phyloP scores from a whole-genome alignment of 768 basidiomycete species.

The Rhodotorula graminis region DNA sequence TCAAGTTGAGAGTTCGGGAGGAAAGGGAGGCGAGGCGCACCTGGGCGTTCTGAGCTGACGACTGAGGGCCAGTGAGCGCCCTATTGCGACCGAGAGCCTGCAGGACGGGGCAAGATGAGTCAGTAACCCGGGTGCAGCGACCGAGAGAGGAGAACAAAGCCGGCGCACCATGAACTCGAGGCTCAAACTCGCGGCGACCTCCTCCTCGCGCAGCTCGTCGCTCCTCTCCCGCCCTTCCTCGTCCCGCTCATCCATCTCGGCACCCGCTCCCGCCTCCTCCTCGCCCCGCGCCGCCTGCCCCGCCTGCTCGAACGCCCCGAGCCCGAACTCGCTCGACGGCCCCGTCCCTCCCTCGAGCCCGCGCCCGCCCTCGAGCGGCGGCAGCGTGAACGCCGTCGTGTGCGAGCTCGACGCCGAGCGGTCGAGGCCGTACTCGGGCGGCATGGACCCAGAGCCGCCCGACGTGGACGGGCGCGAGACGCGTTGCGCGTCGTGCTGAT shows the following conservation, averaged over 20 bases:
- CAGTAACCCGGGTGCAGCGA: not conserved
- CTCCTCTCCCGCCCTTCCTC: no score
- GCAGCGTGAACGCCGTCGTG: not conserved
- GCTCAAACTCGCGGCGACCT: slow-evolving; percentile 5
- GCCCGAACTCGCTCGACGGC: no score
- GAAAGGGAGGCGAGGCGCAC: not conserved
- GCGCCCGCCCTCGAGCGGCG: no score
- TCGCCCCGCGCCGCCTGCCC: no score
- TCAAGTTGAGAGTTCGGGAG: not conserved
- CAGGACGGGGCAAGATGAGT: not conserved
- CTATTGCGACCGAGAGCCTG: slow-evolving; percentile 10
- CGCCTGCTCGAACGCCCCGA: no score
- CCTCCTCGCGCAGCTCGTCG: slow-evolving; percentile 10
- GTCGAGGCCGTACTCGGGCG: not conserved
- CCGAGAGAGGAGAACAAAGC: not conserved
- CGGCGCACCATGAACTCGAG: slow-evolving; percentile 15
- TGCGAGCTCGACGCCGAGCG: not conserved
- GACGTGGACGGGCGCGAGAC: not conserved
- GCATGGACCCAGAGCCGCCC: not conserved
- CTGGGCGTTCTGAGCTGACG: not conserved
- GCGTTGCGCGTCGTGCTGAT: not conserved
- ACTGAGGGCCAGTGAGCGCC: not conserved
- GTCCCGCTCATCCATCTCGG: no score
- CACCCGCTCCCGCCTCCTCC: no score
- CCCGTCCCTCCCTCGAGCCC: no score